Percentiles rank a stretch among this genome's conserved stretches.
phyloP scores from a whole-genome alignment of 1,139 yeast species.

The Candida tetrigidarum region DNA sequence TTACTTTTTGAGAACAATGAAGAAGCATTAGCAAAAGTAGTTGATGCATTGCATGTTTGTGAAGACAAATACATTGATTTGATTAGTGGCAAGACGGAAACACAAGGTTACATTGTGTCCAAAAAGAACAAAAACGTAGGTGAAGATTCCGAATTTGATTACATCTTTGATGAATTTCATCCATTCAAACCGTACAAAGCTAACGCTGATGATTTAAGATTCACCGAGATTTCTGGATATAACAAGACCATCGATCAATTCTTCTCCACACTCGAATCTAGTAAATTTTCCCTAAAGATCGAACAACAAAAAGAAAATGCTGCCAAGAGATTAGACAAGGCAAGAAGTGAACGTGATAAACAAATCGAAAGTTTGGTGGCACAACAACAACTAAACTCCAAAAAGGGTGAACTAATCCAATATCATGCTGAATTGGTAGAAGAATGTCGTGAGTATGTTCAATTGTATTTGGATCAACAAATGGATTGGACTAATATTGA shows the following conservation, averaged over 20 bases:
- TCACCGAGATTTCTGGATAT: slow-evolving; percentile 59
- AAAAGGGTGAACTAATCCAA: slow-evolving; percentile 76
- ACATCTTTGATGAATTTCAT: slow-evolving; percentile 78
- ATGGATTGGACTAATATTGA: slow-evolving; percentile 97
- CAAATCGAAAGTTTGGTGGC: slow-evolving; percentile 70
- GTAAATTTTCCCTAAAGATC: slow-evolving; percentile 51
- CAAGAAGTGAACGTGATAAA: slow-evolving; percentile 70
- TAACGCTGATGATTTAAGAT: slow-evolving; percentile 31
- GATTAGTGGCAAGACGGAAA: slow-evolving; percentile 23
- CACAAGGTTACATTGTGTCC: slow-evolving; percentile 68
- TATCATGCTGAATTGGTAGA: slow-evolving; percentile 73
- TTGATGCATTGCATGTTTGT: slow-evolving; percentile 52
- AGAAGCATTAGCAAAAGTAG: slow-evolving; percentile 29
- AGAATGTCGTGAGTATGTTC: slow-evolving; percentile 70
- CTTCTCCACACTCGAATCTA: slow-evolving; percentile 84
- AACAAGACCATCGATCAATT: slow-evolving; percentile 82
- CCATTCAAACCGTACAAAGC: slow-evolving; percentile 72
- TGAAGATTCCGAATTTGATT: slow-evolving; percentile 37
- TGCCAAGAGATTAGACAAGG: slow-evolving; percentile 70
- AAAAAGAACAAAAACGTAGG: slow-evolving; percentile 54
- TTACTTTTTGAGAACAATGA: slow-evolving; percentile 34
- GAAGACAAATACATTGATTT: slow-evolving; percentile 40
- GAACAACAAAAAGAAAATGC: slow-evolving; percentile 82
- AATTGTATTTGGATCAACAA: slow-evolving; percentile 71
- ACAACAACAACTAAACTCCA: slow-evolving; percentile 66